A percentile compares a stretch with the other conserved stretches of the same genome.
Evolutionary conservation across 306 rosid genomes (phyloP).

Genomic region (Bauhinia variegata): DNA sequence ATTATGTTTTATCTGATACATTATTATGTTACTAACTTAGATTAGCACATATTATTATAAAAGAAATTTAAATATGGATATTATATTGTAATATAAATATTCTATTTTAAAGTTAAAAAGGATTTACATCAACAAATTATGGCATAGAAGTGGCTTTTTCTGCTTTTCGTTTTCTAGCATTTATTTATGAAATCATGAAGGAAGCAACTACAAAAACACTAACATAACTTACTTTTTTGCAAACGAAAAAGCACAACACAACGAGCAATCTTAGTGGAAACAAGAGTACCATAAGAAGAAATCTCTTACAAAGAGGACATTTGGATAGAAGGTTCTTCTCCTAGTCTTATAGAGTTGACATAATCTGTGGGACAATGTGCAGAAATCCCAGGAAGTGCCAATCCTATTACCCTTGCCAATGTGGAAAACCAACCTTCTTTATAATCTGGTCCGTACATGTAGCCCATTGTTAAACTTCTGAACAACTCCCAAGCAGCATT

Average conservation of each 20-base stretch:
- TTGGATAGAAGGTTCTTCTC: constrained; percentile 40
- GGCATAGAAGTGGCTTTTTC: no score
- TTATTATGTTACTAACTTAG: no score
- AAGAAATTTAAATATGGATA: no score
- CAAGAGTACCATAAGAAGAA: constrained; percentile 13
- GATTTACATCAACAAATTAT: no score
- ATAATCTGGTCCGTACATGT: constrained; percentile 60
- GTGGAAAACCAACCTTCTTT: constrained; percentile 68
- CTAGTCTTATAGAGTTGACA: constrained; percentile 67
- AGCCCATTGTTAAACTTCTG: constrained; percentile 62
- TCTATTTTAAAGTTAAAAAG: no score
- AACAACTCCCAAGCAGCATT: constrained; percentile 78
- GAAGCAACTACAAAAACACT: constrained; percentile 17
- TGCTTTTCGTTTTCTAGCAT: no score
- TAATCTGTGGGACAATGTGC: constrained; percentile 69
- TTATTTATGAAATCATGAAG: neutral
- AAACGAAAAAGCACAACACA: constrained; percentile 8
- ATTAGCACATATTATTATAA: no score
- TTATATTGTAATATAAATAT: no score
- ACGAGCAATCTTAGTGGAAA: constrained; percentile 15
- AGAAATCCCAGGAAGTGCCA: constrained; percentile 66
- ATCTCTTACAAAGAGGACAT: constrained; percentile 42
- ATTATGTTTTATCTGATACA: no score
- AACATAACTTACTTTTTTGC: neutral
- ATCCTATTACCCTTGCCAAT: constrained; percentile 55